These are phyloP conservation scores for Euphorbia lathyris DNA, from an alignment of 345 rosid species.

Conservation along the genomic window DNA sequence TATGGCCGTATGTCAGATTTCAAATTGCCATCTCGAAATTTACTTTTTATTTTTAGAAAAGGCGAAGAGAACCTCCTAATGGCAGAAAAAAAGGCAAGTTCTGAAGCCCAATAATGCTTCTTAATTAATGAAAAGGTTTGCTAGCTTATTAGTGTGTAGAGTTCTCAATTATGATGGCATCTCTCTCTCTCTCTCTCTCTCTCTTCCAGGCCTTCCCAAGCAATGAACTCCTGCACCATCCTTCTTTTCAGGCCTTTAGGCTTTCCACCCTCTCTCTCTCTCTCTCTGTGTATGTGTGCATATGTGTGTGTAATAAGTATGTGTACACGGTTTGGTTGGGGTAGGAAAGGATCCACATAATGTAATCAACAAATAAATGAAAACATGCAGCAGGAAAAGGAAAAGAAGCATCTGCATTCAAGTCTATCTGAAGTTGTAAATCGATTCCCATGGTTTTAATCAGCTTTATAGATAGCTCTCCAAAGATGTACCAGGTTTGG, in stretches of 20 bases:
- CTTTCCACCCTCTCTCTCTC: too few relatives aligned
- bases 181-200: too few relatives aligned
- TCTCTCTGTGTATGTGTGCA: too few relatives aligned
- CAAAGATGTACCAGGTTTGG: background rate
- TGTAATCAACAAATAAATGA: background rate
- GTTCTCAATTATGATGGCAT: background rate
- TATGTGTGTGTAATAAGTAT: too few relatives aligned
- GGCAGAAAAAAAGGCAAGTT: too few relatives aligned
- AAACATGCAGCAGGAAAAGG: background rate
- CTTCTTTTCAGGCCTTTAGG: too few relatives aligned
- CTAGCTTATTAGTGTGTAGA: background rate
- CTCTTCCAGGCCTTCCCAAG: too few relatives aligned
- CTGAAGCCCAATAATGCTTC: background rate
- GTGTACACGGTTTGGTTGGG: too few relatives aligned
- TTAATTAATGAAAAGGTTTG: background rate
- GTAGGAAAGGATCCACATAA: background rate
- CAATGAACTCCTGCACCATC: too few relatives aligned
- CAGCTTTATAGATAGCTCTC: background rate
- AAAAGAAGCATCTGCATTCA: background rate
- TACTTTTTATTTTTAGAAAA: too few relatives aligned
- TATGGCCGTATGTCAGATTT: background rate
- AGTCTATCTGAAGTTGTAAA: background rate
- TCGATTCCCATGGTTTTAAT: background rate
- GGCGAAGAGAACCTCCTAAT: too few relatives aligned
- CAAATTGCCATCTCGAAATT: too few relatives aligned